A percentile compares a stretch with the other conserved stretches of the same genome.
Evolutionary conservation across 805 yeast genomes (phyloP).

Genomic region (Saccharomycopsis sp.): DNA sequence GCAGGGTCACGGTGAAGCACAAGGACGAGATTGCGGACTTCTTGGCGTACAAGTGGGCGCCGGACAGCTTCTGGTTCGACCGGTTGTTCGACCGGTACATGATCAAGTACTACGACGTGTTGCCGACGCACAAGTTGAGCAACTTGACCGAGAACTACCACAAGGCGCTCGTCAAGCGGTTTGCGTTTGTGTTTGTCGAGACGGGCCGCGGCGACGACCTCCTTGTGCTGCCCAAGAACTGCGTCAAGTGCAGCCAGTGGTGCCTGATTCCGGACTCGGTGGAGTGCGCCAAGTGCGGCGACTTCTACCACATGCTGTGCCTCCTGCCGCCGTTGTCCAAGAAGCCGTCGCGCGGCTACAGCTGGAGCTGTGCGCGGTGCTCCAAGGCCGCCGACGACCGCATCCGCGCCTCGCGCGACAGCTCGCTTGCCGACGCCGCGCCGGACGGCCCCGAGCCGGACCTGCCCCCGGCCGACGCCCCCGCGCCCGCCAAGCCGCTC

Average conservation of each 20-base stretch:
- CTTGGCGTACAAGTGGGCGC: conserved; percentile 45
- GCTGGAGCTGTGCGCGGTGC: conserved; percentile 85
- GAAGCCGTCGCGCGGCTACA: conserved; percentile 81
- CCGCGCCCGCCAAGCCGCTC: conserved; percentile 23
- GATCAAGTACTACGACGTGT: conserved; percentile 71
- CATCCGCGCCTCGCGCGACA: conserved; percentile 21
- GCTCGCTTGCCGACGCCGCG: not conserved
- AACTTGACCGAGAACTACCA: conserved; percentile 55
- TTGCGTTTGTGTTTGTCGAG: conserved; percentile 71
- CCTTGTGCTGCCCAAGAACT: conserved; percentile 55
- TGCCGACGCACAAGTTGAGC: conserved; percentile 53
- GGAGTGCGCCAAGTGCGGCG: conserved; percentile 70
- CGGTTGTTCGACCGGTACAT: conserved; percentile 82
- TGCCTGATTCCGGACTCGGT: conserved; percentile 67
- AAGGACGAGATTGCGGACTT: conserved; percentile 56
- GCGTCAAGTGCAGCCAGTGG: conserved; percentile 82
- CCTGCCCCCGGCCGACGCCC: too few relatives aligned
- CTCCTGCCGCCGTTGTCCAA: conserved; percentile 74
- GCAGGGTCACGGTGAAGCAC: conserved; percentile 65
- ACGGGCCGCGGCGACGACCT: conserved; percentile 56
- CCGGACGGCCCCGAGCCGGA: not conserved
- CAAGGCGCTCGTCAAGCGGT: conserved; percentile 57
- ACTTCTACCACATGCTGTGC: conserved; percentile 72
- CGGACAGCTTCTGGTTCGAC: conserved; percentile 78
- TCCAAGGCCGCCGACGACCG: conserved; percentile 49